Evolutionary conservation across 208 protist genomes (phyloP), one percentile per base, ranked within the genome.

Genomic region (Kentomonas sorsogonicus): DNA sequence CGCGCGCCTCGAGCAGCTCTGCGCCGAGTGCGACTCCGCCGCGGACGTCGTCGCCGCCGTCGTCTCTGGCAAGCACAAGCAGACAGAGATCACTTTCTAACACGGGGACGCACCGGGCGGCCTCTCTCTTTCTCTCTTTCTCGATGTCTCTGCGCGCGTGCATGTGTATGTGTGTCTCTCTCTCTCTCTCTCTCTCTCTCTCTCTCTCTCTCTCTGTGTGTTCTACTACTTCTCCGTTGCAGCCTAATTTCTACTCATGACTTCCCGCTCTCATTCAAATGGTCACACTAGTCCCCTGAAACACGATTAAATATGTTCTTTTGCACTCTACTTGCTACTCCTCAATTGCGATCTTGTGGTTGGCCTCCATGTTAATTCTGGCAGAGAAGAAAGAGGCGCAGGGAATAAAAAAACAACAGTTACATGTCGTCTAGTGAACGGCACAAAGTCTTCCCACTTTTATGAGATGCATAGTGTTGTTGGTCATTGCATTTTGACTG

Each of bases 1-100:
- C 1, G 69, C 84, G 3, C 60, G 46, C 27, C 38, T 88, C 30
- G 72, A 88, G 69, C 73, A 86, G 38, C 52, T 82, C 52, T 80
- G 74, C 56, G 53, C 69, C 16, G 72, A 77, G 43, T 67, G 57
- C 58, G 67, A 79, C 23, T 66, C 62, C 2, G 34, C 76, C 22
- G 63, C 59, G 34, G 46, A 50, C n/a, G 31, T 91, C 53, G 55
- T 77, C 22, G n/a, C 55, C 15, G 60, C 38, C 7, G 34, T 79
- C 10, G 25, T 45, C 26, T 52, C 60, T 3, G 50, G 39, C 18
- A 50, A 72, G 18, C 47, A 33, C 7, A 48, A 54, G 29, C 58
- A 77, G 15, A 31, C 25, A 27, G 39, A 41, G 3, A 73, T 66
- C 30, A 59, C 67, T 1, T 82, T 79, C 27, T 79, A 53, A 64